Evolutionary conservation across 164 flowering plant species (phyloP), one percentile per base, ranked within the genome.

Genomic region (Platanus orientalis): DNA sequence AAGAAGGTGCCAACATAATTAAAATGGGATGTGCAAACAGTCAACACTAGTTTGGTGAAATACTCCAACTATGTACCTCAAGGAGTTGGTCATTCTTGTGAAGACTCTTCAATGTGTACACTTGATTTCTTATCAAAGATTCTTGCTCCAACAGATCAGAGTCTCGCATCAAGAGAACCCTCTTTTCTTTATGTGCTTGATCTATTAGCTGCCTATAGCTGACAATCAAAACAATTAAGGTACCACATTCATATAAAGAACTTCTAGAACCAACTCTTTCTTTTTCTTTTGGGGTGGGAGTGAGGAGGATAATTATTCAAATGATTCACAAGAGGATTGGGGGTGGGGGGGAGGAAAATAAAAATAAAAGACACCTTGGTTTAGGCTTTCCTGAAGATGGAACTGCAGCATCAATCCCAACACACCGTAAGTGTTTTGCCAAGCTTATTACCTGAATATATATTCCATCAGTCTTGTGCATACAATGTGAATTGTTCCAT

Each of bases 371-470:
- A 20, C 23, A 93, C 98, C 98, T 93, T 57, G 88, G 55, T 25
- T 87, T 91, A 44, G 97, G 96, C 76, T 81, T 89, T 68, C 72
- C 89, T 19, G 83, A 79, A 61, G 45, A 28, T 53, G 98, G 95
- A 71, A 80, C 60, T 55, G 98, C 96, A 74, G 97, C 97, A 82
- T 90, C 97, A 62, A 90, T 78, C 44, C 98, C 98, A 56, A 90
- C 98, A 78, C 93, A 90, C 6, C 97, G 75, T 34, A 94, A 68
- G 75, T 87, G 97, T 62, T 89, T 94, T 12, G 98, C 97, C 66
- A 94, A 78, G 50, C 98, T 96, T 71, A 86, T 96, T 58, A 94
- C 86, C 97, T 94, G 74, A 40, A 30, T 13, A 59, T 56, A 24
- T 11, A 28, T 52, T 32, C 10, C 20, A 58, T 69, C 30, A 63